A percentile compares a stretch with the other conserved stretches of the same genome.
Conservation (phyloP, 2,329 filamentous ascomycete genomes). For the Ophiocordyceps sinensis region DNA sequence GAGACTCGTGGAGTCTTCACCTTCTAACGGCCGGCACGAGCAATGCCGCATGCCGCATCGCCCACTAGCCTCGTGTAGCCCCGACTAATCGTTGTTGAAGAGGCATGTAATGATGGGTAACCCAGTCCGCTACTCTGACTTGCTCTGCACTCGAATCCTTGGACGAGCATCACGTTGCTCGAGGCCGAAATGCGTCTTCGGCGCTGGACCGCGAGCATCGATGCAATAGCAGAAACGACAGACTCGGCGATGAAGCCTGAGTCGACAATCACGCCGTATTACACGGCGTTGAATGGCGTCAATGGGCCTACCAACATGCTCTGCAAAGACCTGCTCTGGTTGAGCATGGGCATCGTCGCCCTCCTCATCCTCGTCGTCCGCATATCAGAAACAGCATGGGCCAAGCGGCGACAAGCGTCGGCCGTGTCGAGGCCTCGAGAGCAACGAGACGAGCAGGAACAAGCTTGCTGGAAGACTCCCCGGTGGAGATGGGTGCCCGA, state of each 20-base stretch:
- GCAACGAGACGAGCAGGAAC: slow-evolving; percentile 14
- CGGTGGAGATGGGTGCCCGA: slow-evolving; percentile 45
- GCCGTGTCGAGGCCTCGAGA: slow-evolving; percentile 4
- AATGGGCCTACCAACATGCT: neutral
- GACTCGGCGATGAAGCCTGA: neutral
- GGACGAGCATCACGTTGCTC: too few relatives aligned
- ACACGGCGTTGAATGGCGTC: neutral
- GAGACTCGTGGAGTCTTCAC: too few relatives aligned
- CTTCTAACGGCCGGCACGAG: too few relatives aligned
- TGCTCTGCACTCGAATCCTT: too few relatives aligned
- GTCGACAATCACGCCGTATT: neutral
- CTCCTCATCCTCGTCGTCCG: neutral
- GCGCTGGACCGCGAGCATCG: too few relatives aligned
- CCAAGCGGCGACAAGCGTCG: neutral
- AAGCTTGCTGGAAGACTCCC: slow-evolving; percentile 41
- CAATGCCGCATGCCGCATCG: too few relatives aligned
- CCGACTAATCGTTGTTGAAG: too few relatives aligned
- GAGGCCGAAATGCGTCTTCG: too few relatives aligned
- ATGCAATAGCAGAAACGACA: too few relatives aligned
- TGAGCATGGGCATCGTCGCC: neutral
- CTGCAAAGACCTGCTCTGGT: neutral
- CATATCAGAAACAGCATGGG: neutral
- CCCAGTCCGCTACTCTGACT: too few relatives aligned
- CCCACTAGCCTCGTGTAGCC: too few relatives aligned
- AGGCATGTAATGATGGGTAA: too few relatives aligned